These are phyloP conservation scores for Suhomyces choctaworum DNA, from an alignment of 1,139 yeast species.

Conservation along the genomic window DNA sequence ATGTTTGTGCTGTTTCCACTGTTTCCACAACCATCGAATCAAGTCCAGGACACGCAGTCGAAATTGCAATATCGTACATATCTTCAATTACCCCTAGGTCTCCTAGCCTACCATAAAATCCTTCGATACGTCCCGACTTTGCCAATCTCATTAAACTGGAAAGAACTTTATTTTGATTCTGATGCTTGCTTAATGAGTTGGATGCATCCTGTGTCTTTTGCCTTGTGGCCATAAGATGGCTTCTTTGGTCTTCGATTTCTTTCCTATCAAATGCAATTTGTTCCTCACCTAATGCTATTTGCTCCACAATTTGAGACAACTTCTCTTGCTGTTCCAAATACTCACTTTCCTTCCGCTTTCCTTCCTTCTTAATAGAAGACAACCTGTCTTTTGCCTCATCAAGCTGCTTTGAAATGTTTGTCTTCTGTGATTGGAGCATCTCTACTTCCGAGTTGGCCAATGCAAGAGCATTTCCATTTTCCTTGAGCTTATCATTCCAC, in stretches of 20 bases:
- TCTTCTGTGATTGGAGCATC: constrained; percentile 53
- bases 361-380: constrained; percentile 50
- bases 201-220: constrained; percentile 68
- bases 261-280: constrained; percentile 54
- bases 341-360: constrained; percentile 53
- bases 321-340: constrained; percentile 43
- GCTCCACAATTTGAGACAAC: constrained; percentile 51
- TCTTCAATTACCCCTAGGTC: constrained; percentile 88
- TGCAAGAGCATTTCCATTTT: constrained; percentile 64
- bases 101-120: constrained; percentile 89
- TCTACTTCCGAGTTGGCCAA: constrained; percentile 66
- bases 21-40: constrained; percentile 94
- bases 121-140: constrained; percentile 79
- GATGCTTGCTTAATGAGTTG: constrained; percentile 53
- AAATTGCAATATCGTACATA: constrained; percentile 85
- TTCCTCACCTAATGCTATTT: constrained; percentile 56
- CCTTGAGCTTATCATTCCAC: constrained; percentile 71
- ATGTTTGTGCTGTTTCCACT: constrained; percentile 89
- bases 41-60: constrained; percentile 90
- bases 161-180: constrained; percentile 74
- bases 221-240: constrained; percentile 54
- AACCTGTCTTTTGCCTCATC: constrained; percentile 50
- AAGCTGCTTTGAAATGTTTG: constrained; percentile 45
- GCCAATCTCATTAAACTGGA: constrained; percentile 67
- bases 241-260: constrained; percentile 53